Evolutionary conservation across 2,329 filamentous ascomycete genomes (phyloP).

Genomic region (Fusarium sp.): DNA sequence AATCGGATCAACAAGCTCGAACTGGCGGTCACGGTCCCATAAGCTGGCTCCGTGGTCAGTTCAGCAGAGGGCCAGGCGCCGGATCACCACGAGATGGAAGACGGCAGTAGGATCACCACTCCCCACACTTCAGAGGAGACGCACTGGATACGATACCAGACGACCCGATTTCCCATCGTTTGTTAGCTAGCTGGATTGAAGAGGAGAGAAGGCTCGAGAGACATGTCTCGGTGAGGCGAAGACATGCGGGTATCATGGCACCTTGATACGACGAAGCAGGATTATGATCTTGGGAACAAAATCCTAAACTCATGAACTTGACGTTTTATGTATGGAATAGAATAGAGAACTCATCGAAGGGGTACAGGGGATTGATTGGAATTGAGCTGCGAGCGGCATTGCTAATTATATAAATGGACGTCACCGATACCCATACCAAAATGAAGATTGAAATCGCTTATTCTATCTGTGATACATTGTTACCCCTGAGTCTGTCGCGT

Average conservation of each 20-base stretch:
- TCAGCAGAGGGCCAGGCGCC: conserved; percentile 47
- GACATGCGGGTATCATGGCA: background rate
- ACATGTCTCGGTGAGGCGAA: background rate
- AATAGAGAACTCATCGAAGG: conserved; percentile 26
- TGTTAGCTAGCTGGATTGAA: conserved; percentile 3
- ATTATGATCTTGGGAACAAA: background rate
- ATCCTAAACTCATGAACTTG: background rate
- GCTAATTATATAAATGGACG: conserved; percentile 34
- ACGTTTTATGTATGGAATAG: conserved; percentile 35
- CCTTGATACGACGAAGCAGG: background rate
- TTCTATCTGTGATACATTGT: background rate
- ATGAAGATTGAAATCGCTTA: conserved; percentile 19
- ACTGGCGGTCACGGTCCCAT: conserved; percentile 53
- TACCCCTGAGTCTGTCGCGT: no score
- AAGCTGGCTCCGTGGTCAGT: conserved; percentile 58
- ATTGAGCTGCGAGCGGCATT: conserved; percentile 33
- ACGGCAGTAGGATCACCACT: conserved; percentile 42
- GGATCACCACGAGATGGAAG: conserved; percentile 47
- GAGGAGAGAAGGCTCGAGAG: background rate
- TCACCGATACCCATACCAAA: conserved; percentile 31
- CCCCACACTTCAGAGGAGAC: conserved; percentile 16
- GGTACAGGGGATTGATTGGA: conserved; percentile 8
- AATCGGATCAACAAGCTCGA: conserved; percentile 47
- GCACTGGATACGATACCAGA: conserved; percentile 1
- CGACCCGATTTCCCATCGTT: conserved; percentile 1